A percentile compares a stretch with the other conserved stretches of the same genome.
These are phyloP conservation scores for Trypanosoma brucei DNA, from an alignment of 208 protist species.

Conservation along the genomic window DNA sequence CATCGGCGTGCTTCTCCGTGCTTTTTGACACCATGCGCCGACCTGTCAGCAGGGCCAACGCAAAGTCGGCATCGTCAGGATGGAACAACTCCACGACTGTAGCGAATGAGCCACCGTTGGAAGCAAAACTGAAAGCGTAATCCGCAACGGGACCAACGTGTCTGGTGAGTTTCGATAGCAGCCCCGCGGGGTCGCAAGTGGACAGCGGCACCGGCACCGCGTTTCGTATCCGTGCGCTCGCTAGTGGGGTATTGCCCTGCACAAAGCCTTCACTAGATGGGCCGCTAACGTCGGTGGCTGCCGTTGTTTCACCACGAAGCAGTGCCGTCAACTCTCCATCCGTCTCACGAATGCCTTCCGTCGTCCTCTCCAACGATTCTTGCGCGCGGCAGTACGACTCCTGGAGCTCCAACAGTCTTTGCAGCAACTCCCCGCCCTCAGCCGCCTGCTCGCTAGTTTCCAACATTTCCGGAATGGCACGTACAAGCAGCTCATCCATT, in stretches of 20 bases:
- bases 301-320: not conserved
- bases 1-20: not conserved
- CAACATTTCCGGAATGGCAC: slow-evolving; percentile 24
- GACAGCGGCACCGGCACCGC: slow-evolving; percentile 13
- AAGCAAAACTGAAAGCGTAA: slow-evolving; percentile 16
- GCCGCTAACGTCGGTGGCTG: too few species aligned
- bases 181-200: slow-evolving; percentile 13
- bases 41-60: slow-evolving; percentile 7
- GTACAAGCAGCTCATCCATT: slow-evolving; percentile 51
- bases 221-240: slow-evolving; percentile 13
- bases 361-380: slow-evolving; percentile 4
- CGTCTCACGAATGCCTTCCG: not conserved
- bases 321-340: slow-evolving; percentile 14
- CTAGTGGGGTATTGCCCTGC: not conserved
- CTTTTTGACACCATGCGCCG: not conserved
- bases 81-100: slow-evolving; percentile 24
- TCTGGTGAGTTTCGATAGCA: slow-evolving; percentile 20
- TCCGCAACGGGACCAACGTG: slow-evolving; percentile 22
- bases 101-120: slow-evolving; percentile 6
- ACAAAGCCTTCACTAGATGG: not conserved
- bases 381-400: slow-evolving; percentile 15
- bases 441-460: not conserved
- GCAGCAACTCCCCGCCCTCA: slow-evolving; percentile 4
- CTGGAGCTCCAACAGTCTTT: slow-evolving; percentile 12
- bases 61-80: slow-evolving; percentile 11